These are phyloP conservation scores for Metarhizium album DNA, from an alignment of 2,329 filamentous ascomycete species.

Conservation along the genomic window DNA sequence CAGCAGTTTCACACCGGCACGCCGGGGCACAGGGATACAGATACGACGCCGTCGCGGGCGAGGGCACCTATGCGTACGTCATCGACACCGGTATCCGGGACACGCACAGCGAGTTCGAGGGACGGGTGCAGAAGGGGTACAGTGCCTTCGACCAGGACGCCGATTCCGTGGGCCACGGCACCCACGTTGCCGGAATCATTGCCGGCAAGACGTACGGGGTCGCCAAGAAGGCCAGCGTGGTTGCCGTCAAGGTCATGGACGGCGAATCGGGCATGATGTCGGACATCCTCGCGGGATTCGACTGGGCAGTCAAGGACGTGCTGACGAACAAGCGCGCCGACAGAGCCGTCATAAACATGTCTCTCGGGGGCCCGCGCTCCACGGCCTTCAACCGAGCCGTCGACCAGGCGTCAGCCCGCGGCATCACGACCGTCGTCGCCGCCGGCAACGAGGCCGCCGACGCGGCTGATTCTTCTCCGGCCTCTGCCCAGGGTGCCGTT, in stretches of 20 bases:
- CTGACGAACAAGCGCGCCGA: slow-evolving; percentile 14
- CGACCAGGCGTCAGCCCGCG: slow-evolving; percentile 12
- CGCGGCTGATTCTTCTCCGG: slow-evolving; percentile 11
- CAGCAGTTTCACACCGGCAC: slow-evolving; percentile 1
- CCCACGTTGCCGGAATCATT: too few relatives aligned
- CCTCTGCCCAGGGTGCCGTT: slow-evolving; percentile 14
- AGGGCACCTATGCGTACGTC: slow-evolving; percentile 5
- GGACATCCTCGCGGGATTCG: slow-evolving; percentile 20
- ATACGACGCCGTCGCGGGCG: background rate
- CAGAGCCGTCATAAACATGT: slow-evolving; percentile 34
- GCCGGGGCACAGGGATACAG: background rate
- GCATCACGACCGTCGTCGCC: slow-evolving; percentile 28
- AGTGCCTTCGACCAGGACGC: background rate
- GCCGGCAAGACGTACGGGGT: slow-evolving; percentile 15
- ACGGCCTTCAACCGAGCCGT: slow-evolving; percentile 11
- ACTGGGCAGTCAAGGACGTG: slow-evolving; percentile 26
- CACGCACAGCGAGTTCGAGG: slow-evolving; percentile 4
- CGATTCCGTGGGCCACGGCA: slow-evolving; percentile 3
- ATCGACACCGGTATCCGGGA: slow-evolving; percentile 1
- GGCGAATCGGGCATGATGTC: slow-evolving; percentile 10
- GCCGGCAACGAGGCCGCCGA: slow-evolving; percentile 14
- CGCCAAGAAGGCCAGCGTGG: slow-evolving; percentile 29
- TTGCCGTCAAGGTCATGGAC: slow-evolving; percentile 32
- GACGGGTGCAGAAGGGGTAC: background rate
- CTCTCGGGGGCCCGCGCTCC: slow-evolving; percentile 20